Percentiles rank a stretch among this genome's conserved stretches.
phyloP scores from a whole-genome alignment of 805 yeast genomes.

The Candida maesae region DNA sequence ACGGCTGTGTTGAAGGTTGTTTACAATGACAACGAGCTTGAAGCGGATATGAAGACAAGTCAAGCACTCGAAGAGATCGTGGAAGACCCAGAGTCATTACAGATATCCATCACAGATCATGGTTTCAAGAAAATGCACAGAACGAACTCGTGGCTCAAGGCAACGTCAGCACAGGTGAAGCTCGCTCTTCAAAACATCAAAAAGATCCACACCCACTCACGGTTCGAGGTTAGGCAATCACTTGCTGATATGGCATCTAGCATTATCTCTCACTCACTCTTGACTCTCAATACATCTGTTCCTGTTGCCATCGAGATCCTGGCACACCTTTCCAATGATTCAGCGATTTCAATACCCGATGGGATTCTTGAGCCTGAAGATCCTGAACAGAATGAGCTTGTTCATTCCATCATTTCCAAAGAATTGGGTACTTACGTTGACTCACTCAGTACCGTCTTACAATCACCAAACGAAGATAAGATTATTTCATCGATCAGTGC shows the following conservation, averaged over 20 bases:
- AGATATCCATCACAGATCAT: constrained; percentile 17
- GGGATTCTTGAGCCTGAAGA: constrained; percentile 9
- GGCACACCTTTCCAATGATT: constrained; percentile 23
- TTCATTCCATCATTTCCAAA: constrained; percentile 13
- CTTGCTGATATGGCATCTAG: constrained; percentile 30
- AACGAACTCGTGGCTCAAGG: constrained; percentile 51
- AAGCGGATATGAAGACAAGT: constrained; percentile 22
- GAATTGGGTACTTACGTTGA: constrained; percentile 20
- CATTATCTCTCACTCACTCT: constrained; percentile 31
- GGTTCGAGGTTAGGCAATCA: constrained; percentile 32
- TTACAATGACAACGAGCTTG: constrained; percentile 40
- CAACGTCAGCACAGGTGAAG: constrained; percentile 47
- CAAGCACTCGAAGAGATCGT: constrained; percentile 17
- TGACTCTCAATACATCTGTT: constrained; percentile 34
- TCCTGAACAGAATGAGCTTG: constrained; percentile 10
- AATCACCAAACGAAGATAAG: constrained; percentile 25
- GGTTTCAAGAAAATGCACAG: constrained; percentile 33
- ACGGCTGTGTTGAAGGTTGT: constrained; percentile 30
- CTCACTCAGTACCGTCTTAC: constrained; percentile 19
- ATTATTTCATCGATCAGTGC: constrained; percentile 19
- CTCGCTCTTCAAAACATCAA: constrained; percentile 35
- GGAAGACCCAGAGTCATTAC: constrained; percentile 15
- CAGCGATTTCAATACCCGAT: constrained; percentile 9
- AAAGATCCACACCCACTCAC: constrained; percentile 26
- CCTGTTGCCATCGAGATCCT: constrained; percentile 35